phyloP scores from a whole-genome alignment of 768 basidiomycete genomes.

The Galerina sulciceps region DNA sequence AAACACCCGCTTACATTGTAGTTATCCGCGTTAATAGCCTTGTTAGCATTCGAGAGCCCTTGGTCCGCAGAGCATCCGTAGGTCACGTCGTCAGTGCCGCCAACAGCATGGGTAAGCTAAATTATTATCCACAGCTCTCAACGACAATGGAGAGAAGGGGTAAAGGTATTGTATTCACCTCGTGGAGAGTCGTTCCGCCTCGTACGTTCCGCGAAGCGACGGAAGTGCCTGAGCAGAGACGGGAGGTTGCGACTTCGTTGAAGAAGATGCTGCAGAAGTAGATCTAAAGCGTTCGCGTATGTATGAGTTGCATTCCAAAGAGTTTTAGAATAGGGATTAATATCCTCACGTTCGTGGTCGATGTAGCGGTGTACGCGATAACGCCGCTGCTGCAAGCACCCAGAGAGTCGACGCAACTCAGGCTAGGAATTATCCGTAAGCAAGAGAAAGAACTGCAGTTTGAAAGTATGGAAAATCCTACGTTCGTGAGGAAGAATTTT shows the following conservation, averaged over 20 bases:
- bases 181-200: conserved; percentile 51
- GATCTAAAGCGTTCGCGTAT: conserved; percentile 37
- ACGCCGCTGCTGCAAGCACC: conserved; percentile 41
- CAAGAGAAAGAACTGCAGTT: neutral
- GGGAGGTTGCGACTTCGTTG: conserved; percentile 41
- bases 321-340: neutral
- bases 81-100: conserved; percentile 42
- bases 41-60: conserved; percentile 36
- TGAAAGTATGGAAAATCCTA: conserved; percentile 16
- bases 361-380: conserved; percentile 48
- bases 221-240: conserved; percentile 46
- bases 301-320: neutral
- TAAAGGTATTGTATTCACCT: conserved; percentile 26
- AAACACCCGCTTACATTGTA: conserved; percentile 37
- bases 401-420: conserved; percentile 46
- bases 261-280: conserved; percentile 54
- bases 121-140: neutral
- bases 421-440: conserved; percentile 19
- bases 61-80: conserved; percentile 48
- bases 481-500: conserved; percentile 44
- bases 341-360: conserved; percentile 45
- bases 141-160: neutral
- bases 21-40: conserved; percentile 47
- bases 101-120: conserved; percentile 47
- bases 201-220: conserved; percentile 49